Evolutionary conservation across 2,329 filamentous ascomycete species (phyloP).

Genomic region (Colletotrichum salicis): DNA sequence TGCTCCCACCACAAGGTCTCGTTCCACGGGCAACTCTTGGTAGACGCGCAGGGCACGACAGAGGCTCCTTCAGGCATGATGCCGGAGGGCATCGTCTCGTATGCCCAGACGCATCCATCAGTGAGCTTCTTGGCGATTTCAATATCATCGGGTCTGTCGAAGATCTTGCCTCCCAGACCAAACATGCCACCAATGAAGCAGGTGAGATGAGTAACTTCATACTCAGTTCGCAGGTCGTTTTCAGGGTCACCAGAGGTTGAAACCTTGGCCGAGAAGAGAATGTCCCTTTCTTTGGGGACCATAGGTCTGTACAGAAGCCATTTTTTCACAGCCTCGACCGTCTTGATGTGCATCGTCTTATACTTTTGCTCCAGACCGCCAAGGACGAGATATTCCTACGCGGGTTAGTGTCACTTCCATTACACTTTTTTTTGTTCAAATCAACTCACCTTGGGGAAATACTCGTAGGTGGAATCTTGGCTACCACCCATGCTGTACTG

Average conservation of each 20-base stretch:
- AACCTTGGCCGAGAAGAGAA: constrained; percentile 79
- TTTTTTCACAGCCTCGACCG: constrained; percentile 74
- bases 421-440: no score
- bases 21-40: constrained; percentile 63
- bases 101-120: constrained; percentile 77
- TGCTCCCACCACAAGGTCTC: constrained; percentile 59
- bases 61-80: constrained; percentile 72
- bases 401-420: constrained; percentile 34
- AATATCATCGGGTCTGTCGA: constrained; percentile 68
- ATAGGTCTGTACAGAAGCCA: constrained; percentile 83
- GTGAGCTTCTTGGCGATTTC: constrained; percentile 72
- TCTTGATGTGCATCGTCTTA: constrained; percentile 75
- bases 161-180: constrained; percentile 72
- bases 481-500: constrained; percentile 70
- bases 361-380: constrained; percentile 81
- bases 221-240: constrained; percentile 58
- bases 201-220: constrained; percentile 71
- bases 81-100: constrained; percentile 67
- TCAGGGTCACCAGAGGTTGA: constrained; percentile 56
- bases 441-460: constrained; percentile 65
- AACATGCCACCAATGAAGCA: constrained; percentile 80
- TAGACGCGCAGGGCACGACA: constrained; percentile 59
- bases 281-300: constrained; percentile 71
- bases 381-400: constrained; percentile 76
- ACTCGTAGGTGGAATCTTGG: constrained; percentile 78